phyloP scores from a whole-genome alignment of 495 filamentous ascomycete genomes.

The Aspergillus mulundensis region DNA sequence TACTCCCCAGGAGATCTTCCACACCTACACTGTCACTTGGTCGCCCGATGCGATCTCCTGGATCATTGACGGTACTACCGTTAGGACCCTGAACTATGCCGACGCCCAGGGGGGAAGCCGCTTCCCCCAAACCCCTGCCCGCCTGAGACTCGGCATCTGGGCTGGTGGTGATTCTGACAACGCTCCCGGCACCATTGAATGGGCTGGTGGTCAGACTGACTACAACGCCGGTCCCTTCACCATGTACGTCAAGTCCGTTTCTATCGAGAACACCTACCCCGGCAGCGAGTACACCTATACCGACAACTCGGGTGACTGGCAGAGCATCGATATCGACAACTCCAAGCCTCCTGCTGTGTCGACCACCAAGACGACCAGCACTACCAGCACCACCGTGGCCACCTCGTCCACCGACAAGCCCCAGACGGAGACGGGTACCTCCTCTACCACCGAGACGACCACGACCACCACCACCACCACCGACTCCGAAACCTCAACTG shows the following conservation, averaged over 20 bases:
- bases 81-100: constrained; percentile 63
- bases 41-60: constrained; percentile 66
- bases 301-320: constrained; percentile 32
- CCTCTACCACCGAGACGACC: constrained; percentile 3
- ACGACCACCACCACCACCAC: constrained; percentile 3
- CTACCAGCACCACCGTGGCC: constrained; percentile 6
- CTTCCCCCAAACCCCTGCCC: constrained; percentile 90
- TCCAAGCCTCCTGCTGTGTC: constrained; percentile 8
- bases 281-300: constrained; percentile 32
- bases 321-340: constrained; percentile 32
- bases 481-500: constrained; percentile 2
- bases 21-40: constrained; percentile 89
- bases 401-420: neutral
- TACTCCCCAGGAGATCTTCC: constrained; percentile 63
- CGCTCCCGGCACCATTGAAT: constrained; percentile 53
- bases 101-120: constrained; percentile 61
- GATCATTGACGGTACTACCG: constrained; percentile 68
- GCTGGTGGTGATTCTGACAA: constrained; percentile 71
- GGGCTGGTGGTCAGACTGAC: constrained; percentile 72
- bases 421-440: neutral
- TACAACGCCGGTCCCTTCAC: constrained; percentile 63
- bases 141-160: constrained; percentile 79
- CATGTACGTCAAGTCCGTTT: constrained; percentile 58
- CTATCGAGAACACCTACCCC: constrained; percentile 36
- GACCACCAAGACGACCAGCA: constrained; percentile 11